Percentiles rank a stretch among this genome's conserved stretches.
Evolutionary conservation across 1,139 yeast genomes (phyloP).

Genomic region (Magnusiomyces ingens): DNA sequence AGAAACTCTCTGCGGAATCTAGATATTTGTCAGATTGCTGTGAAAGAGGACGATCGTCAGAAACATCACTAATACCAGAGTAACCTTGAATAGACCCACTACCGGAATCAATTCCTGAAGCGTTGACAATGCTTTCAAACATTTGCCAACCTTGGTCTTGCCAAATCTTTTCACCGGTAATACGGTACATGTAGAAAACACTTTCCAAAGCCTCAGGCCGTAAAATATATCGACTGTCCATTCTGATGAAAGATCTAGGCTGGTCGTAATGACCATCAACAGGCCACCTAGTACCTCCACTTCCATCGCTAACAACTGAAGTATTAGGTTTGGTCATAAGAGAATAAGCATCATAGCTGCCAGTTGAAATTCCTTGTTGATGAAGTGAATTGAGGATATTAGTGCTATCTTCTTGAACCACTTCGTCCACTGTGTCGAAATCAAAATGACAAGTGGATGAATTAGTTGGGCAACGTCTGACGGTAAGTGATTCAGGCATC

Average conservation of each 20-base stretch:
- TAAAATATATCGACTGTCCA: conserved; percentile 50
- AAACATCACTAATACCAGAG: conserved; percentile 50
- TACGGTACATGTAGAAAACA: conserved; percentile 62
- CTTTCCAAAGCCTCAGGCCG: conserved; percentile 77
- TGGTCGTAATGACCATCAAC: conserved; percentile 29
- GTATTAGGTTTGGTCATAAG: background rate
- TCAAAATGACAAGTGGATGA: conserved; percentile 18
- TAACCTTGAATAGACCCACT: conserved; percentile 40
- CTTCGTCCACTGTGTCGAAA: conserved; percentile 18
- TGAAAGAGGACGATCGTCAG: conserved; percentile 23
- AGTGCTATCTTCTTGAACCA: conserved; percentile 1
- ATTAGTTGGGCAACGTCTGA: conserved; percentile 33
- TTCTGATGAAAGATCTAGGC: conserved; percentile 32
- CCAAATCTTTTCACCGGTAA: conserved; percentile 67
- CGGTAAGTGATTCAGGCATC: conserved; percentile 41
- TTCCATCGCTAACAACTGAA: conserved; percentile 16
- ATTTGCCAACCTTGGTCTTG: conserved; percentile 65
- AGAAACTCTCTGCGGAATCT: conserved; percentile 58
- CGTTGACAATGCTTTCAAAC: conserved; percentile 44
- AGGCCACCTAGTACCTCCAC: conserved; percentile 23
- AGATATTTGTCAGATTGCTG: conserved; percentile 22
- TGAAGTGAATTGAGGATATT: background rate
- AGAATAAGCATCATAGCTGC: conserved; percentile 3
- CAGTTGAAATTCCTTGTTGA: conserved; percentile 6
- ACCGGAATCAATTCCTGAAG: conserved; percentile 20